Percentiles rank a stretch among this genome's conserved stretches.
Evolutionary conservation across 805 yeast species (phyloP).

Genomic region (Lachancea lanzarotensis): DNA sequence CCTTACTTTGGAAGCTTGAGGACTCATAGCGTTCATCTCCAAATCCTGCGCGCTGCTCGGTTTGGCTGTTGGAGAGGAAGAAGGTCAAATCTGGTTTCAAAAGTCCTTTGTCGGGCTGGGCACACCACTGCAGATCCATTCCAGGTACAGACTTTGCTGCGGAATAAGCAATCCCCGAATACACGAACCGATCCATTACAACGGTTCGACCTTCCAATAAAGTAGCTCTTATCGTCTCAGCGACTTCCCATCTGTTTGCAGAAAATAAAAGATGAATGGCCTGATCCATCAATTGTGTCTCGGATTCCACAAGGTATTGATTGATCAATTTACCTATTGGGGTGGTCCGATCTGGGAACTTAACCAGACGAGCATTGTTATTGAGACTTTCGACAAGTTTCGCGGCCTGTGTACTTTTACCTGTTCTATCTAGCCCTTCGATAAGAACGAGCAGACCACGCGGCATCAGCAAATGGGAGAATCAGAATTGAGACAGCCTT

Average conservation of each 20-base stretch:
- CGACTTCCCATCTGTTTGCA: slow-evolving; percentile 92
- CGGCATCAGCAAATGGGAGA: slow-evolving; percentile 6
- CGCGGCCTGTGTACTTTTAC: slow-evolving; percentile 79
- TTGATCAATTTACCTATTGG: slow-evolving; percentile 75
- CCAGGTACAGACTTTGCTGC: slow-evolving; percentile 58
- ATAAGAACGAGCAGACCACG: slow-evolving; percentile 74
- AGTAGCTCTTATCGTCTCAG: slow-evolving; percentile 38
- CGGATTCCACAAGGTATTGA: slow-evolving; percentile 51
- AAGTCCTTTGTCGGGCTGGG: slow-evolving; percentile 72
- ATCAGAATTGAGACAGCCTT: background rate
- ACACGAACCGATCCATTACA: slow-evolving; percentile 79
- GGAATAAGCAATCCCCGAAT: slow-evolving; percentile 90
- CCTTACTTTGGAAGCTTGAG: slow-evolving; percentile 64
- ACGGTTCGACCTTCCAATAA: slow-evolving; percentile 47
- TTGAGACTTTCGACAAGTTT: slow-evolving; percentile 32
- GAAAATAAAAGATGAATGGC: slow-evolving; percentile 82
- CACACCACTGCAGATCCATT: slow-evolving; percentile 68
- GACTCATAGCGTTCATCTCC: slow-evolving; percentile 94
- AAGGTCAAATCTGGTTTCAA: slow-evolving; percentile 81
- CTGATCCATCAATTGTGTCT: slow-evolving; percentile 56
- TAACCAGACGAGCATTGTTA: slow-evolving; percentile 43
- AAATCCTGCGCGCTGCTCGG: slow-evolving; percentile 59
- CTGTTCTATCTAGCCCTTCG: slow-evolving; percentile 94
- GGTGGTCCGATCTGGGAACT: slow-evolving; percentile 87
- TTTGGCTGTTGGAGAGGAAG: slow-evolving; percentile 54